phyloP scores from a whole-genome alignment of 1,284 basidiomycete species.

The Malassezia obtusa region DNA sequence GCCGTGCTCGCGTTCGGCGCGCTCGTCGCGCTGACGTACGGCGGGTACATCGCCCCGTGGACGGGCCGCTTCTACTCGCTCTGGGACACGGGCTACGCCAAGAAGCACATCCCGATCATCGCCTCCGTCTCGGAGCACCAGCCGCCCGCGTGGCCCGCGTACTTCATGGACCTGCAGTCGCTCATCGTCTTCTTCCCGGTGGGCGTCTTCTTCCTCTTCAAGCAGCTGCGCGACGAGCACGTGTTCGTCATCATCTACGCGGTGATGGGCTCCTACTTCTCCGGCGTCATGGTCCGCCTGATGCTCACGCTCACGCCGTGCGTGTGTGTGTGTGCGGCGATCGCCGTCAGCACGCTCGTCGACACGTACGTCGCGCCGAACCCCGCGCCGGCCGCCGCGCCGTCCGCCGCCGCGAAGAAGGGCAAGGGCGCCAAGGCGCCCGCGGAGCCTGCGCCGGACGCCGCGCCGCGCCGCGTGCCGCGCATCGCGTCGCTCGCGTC shows the following conservation, averaged over 20 bases:
- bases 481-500: not conserved
- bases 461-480: not conserved
- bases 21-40: conserved; percentile 65
- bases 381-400: conserved; percentile 36
- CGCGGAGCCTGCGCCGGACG: not conserved
- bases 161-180: conserved; percentile 98
- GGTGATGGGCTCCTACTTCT: conserved; percentile 91
- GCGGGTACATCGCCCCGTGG: conserved; percentile 95
- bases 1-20: conserved; percentile 56
- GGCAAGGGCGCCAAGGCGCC: not conserved
- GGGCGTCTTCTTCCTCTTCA: conserved; percentile 87
- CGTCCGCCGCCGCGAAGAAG: conserved; percentile 30
- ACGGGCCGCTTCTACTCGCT: conserved; percentile 98
- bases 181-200: conserved; percentile 97
- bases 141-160: conserved; percentile 97
- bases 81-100: conserved; percentile 98
- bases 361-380: conserved; percentile 65
- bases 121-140: conserved; percentile 99
- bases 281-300: conserved; percentile 94
- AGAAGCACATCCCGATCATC: conserved; percentile 94
- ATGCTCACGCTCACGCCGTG: conserved; percentile 88
- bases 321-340: conserved; percentile 80
- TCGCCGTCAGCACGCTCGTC: conserved; percentile 77
- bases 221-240: conserved; percentile 86
- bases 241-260: conserved; percentile 98